Conservation (phyloP, 495 filamentous ascomycete genomes). For the Penicilliopsis zonata region DNA sequence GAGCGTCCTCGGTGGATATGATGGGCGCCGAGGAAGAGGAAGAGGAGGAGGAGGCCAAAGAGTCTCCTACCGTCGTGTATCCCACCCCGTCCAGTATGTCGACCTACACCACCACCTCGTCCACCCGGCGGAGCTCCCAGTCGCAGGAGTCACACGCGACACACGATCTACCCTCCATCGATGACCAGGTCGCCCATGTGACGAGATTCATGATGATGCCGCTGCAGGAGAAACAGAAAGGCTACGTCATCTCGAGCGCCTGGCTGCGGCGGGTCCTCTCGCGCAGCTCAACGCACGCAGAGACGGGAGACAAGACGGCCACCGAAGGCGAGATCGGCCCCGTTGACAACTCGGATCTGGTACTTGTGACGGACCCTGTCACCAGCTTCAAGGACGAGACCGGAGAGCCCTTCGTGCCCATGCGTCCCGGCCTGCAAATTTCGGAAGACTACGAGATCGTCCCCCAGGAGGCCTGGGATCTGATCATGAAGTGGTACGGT, state of each 20-base stretch:
- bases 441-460: conserved; percentile 65
- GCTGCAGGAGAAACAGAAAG: conserved; percentile 55
- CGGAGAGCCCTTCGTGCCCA: conserved; percentile 55
- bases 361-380: conserved; percentile 30
- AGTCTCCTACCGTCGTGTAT: conserved; percentile 14
- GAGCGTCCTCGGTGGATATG: conserved; percentile 14
- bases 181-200: conserved; percentile 68
- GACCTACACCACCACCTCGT: conserved; percentile 13
- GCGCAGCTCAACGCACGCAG: conserved; percentile 45
- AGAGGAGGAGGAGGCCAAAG: conserved; percentile 8
- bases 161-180: conserved; percentile 42
- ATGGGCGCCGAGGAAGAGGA: conserved; percentile 11
- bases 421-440: conserved; percentile 57
- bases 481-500: conserved; percentile 74
- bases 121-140: conserved; percentile 8
- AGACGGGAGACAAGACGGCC: conserved; percentile 44
- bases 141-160: conserved; percentile 5
- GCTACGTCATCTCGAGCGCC: conserved; percentile 62
- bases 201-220: conserved; percentile 37
- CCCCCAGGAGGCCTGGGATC: conserved; percentile 67
- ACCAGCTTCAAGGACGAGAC: conserved; percentile 37
- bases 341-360: conserved; percentile 70
- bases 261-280: conserved; percentile 72
- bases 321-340: conserved; percentile 59
- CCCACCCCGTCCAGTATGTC: conserved; percentile 20